Evolutionary conservation across 306 rosid species (phyloP).

Genomic region (Delonix regia): DNA sequence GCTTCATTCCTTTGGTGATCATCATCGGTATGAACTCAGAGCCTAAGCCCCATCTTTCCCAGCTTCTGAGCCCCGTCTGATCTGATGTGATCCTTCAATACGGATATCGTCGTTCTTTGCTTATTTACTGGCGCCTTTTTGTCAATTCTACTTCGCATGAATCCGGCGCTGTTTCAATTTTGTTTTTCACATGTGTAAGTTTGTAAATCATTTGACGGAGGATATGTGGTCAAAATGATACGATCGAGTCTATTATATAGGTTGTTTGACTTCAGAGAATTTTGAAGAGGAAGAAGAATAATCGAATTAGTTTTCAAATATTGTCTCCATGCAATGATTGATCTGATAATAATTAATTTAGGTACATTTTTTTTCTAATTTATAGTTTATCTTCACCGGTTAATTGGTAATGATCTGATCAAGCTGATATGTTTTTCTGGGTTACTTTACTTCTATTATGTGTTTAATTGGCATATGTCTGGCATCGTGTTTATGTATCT

Average conservation of each 20-base stretch:
- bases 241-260: conserved; percentile 8
- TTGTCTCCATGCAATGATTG: not conserved
- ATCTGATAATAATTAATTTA: not conserved
- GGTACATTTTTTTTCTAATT: not conserved
- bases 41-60: conserved; percentile 81
- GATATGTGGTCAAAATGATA: not conserved
- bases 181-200: not conserved
- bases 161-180: not conserved
- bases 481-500: too few species aligned
- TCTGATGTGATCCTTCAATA: not conserved
- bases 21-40: conserved; percentile 92
- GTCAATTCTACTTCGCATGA: too few species aligned
- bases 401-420: not conserved
- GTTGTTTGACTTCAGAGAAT: not conserved
- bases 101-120: too few species aligned
- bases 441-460: too few species aligned
- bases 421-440: too few species aligned
- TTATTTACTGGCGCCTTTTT: too few species aligned
- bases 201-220: not conserved
- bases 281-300: conserved; percentile 23
- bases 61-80: conserved; percentile 93
- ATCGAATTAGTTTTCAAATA: not conserved
- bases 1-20: conserved; percentile 87
- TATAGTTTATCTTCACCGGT: not conserved
- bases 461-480: too few species aligned